Evolutionary conservation across 2,329 filamentous ascomycete genomes (phyloP).

Genomic region (Colletotrichum cereale): DNA sequence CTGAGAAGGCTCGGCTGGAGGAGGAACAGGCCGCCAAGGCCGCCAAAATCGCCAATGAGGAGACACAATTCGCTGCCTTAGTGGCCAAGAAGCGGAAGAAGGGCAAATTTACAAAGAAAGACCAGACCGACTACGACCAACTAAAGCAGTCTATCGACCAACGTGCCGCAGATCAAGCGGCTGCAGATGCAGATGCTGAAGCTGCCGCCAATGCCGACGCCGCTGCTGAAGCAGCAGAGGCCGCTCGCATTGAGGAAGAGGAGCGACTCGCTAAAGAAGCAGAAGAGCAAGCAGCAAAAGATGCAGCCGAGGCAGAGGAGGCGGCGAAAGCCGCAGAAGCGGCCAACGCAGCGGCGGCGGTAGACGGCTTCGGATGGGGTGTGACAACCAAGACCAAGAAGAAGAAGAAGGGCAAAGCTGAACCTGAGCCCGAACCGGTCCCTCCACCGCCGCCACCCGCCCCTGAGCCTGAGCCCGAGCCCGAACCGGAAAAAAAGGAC

Average conservation of each 20-base stretch:
- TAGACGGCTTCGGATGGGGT: slow-evolving; percentile 39
- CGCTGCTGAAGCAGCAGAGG: slow-evolving; percentile 56
- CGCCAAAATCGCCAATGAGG: slow-evolving; percentile 47
- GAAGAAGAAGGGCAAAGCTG: slow-evolving; percentile 46
- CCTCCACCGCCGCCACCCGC: slow-evolving; percentile 40
- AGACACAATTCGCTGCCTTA: slow-evolving; percentile 55
- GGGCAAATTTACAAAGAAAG: slow-evolving; percentile 58
- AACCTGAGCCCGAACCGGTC: slow-evolving; percentile 33
- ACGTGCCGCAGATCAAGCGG: slow-evolving; percentile 51
- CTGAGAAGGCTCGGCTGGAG: slow-evolving; percentile 13
- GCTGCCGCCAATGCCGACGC: slow-evolving; percentile 21
- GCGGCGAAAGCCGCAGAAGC: slow-evolving; percentile 36
- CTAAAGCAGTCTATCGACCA: slow-evolving; percentile 51
- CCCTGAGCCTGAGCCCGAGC: slow-evolving; percentile 44
- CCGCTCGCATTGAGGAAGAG: slow-evolving; percentile 44
- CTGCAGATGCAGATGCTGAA: slow-evolving; percentile 19
- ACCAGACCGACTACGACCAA: slow-evolving; percentile 58
- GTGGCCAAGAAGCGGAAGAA: slow-evolving; percentile 65
- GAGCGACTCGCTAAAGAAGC: slow-evolving; percentile 52
- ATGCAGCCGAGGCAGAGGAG: slow-evolving; percentile 38
- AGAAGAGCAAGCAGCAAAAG: slow-evolving; percentile 49
- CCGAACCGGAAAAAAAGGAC: slow-evolving; percentile 40
- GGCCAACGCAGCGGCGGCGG: slow-evolving; percentile 40
- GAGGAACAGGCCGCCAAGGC: slow-evolving; percentile 41
- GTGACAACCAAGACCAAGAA: slow-evolving; percentile 48